Base-by-base conservation (phyloP, 495 filamentous ascomycete species). In the Penicillium tannophilum region DNA sequence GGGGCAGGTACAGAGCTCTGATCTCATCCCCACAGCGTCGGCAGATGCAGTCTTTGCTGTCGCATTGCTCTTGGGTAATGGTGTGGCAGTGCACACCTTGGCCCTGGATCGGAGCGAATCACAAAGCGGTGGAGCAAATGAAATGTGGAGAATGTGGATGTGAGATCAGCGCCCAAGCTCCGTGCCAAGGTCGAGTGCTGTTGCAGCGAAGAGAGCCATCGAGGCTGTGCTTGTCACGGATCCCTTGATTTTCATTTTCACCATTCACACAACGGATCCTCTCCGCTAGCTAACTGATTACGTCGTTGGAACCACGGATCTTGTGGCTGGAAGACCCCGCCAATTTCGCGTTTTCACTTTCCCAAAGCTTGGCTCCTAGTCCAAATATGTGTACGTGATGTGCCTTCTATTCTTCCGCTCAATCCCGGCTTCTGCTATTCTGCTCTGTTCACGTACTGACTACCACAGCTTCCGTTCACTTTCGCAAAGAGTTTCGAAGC, bases 401-500 rank as follows among this genome's bases (percentile, higher is more conserved):
- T 36, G 35, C 44, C 50, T 41, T 60, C 50, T 55, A 11, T 49
- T 46, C 54, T 55, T 46, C 61, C 52, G 26, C 28, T 48, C 55
- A 26, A 55, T 45, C 50, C 49, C 30, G 14, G 10, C 14, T 36
- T 36, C 33, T 41, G n/a, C 16, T 39, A 45, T 6, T 20, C 39
- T 30, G 28, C 28, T 19, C 42, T 30, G 6, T 12, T 10, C 31
- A 3, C 41, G 30, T n/a, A 49, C 26, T 49, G 23, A 49, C 24
- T 23, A 17, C 39, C n/a, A 5, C 41, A 75, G 73, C 73, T 53
- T 56, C 65, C 43, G 66, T 62, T 52, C 63, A 59, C 24, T 67
- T 76, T 50, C 69, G 67, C 50, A 63, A 72, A 6, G 56, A 61
- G 17, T 69, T 76, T 48, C 72, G 74, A 50, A 71, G 62, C 28